Conservation (phyloP, 805 yeast genomes). For the Grigorovia jiainica region DNA sequence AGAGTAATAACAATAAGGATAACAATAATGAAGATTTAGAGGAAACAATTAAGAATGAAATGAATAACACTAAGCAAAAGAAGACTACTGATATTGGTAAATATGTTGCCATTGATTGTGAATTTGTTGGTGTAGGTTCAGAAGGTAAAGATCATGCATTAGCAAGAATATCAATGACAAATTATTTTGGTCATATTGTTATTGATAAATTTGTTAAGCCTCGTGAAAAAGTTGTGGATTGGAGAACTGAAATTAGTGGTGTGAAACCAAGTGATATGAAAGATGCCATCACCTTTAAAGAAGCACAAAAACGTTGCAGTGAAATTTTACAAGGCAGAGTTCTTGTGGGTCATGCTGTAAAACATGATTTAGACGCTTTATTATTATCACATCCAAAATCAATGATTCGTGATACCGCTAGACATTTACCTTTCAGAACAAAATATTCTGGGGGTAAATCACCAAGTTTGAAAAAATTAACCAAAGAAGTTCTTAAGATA, state of each 20-base stretch:
- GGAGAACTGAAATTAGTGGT: slow-evolving; percentile 93
- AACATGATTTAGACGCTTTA: slow-evolving; percentile 66
- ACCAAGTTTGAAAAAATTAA: slow-evolving; percentile 61
- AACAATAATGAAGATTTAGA: neutral
- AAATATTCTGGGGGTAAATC: slow-evolving; percentile 52
- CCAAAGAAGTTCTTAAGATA: slow-evolving; percentile 44
- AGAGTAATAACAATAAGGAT: slow-evolving; percentile 1
- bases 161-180: slow-evolving; percentile 83
- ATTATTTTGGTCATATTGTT: slow-evolving; percentile 63
- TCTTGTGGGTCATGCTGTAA: slow-evolving; percentile 78
- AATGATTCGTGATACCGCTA: slow-evolving; percentile 66
- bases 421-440: slow-evolving; percentile 46
- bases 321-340: slow-evolving; percentile 45
- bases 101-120: slow-evolving; percentile 82
- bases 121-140: slow-evolving; percentile 84
- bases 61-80: slow-evolving; percentile 4
- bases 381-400: slow-evolving; percentile 56
- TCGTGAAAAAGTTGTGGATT: slow-evolving; percentile 66
- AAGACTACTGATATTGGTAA: slow-evolving; percentile 49
- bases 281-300: slow-evolving; percentile 54
- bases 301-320: slow-evolving; percentile 52
- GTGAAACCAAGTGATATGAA: slow-evolving; percentile 61
- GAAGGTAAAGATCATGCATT: slow-evolving; percentile 61
- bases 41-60: neutral
- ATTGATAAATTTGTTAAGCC: slow-evolving; percentile 74